These are phyloP conservation scores for Calcarisporium arbuscula DNA, from an alignment of 2,329 filamentous ascomycete genomes.

Conservation along the genomic window DNA sequence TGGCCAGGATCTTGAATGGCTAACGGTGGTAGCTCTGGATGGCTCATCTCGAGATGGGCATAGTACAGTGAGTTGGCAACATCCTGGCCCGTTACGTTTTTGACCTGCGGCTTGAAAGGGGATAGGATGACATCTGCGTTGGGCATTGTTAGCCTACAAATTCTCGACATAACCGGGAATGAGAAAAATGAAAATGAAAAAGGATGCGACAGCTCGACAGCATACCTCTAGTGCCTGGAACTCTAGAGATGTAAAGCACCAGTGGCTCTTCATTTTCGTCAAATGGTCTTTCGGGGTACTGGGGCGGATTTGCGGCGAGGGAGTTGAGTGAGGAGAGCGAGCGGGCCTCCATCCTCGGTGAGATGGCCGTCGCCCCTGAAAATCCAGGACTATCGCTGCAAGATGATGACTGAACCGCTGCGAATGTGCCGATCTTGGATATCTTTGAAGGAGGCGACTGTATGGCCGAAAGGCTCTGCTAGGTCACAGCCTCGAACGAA, in stretches of 20 bases:
- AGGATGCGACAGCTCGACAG: conserved; percentile 7
- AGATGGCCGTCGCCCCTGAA: no score
- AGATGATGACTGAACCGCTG: no score
- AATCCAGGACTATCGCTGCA: no score
- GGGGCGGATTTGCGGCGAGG: conserved; percentile 79
- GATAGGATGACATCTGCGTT: conserved; percentile 80
- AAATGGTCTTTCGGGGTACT: conserved; percentile 73
- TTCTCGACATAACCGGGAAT: conserved; percentile 11
- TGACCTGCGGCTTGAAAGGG: conserved; percentile 79
- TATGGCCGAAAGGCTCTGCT: no score
- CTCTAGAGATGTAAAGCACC: conserved; percentile 84
- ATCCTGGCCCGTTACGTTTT: conserved; percentile 83
- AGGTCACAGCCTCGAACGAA: no score
- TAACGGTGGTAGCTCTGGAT: conserved; percentile 41
- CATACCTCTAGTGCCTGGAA: conserved; percentile 82
- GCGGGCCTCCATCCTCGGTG: conserved; percentile 60
- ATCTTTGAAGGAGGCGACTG: neutral
- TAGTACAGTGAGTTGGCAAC: conserved; percentile 87
- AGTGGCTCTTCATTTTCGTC: conserved; percentile 64
- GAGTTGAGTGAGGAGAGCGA: conserved; percentile 75
- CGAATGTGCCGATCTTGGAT: no score
- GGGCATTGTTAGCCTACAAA: conserved; percentile 10
- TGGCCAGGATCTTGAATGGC: conserved; percentile 21
- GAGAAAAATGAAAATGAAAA: neutral
- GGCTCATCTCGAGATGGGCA: conserved; percentile 60